Evolutionary conservation across 2,329 filamentous ascomycete species (phyloP).

Genomic region (Helicocarpus griseus): DNA sequence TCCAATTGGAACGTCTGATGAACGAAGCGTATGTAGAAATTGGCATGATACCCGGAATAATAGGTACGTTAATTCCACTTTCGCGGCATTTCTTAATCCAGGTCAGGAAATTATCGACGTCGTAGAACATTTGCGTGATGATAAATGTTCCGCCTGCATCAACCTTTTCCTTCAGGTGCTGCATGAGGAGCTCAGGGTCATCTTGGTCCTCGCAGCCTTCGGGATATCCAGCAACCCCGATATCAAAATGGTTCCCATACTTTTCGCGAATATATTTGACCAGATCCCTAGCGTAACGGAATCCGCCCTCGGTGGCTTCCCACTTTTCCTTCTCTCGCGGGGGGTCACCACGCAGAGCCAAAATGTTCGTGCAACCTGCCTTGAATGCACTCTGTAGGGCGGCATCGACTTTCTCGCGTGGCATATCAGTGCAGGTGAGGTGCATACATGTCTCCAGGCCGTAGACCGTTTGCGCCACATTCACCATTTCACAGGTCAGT

Average conservation of each 20-base stretch:
- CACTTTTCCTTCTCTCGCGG: constrained; percentile 90
- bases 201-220: constrained; percentile 92
- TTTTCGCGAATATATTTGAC: constrained; percentile 70
- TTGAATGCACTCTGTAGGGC: constrained; percentile 84
- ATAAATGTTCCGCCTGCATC: constrained; percentile 90
- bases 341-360: constrained; percentile 86
- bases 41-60: constrained; percentile 81
- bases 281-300: constrained; percentile 85
- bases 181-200: constrained; percentile 72
- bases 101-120: constrained; percentile 84
- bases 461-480: constrained; percentile 87
- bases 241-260: constrained; percentile 88
- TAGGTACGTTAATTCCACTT: constrained; percentile 72
- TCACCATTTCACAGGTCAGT: constrained; percentile 94
- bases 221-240: constrained; percentile 92
- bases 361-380: constrained; percentile 92
- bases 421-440: constrained; percentile 97
- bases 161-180: constrained; percentile 94
- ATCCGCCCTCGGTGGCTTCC: constrained; percentile 77
- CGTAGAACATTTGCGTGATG: constrained; percentile 99
- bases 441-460: constrained; percentile 99
- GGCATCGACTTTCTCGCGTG: constrained; percentile 77
- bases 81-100: constrained; percentile 84
- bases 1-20: constrained; percentile 80
- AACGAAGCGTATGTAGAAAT: constrained; percentile 95